These are phyloP conservation scores for Bonia amplexicaulis DNA, from an alignment of 176 grass and related monocot species.

Conservation along the genomic window DNA sequence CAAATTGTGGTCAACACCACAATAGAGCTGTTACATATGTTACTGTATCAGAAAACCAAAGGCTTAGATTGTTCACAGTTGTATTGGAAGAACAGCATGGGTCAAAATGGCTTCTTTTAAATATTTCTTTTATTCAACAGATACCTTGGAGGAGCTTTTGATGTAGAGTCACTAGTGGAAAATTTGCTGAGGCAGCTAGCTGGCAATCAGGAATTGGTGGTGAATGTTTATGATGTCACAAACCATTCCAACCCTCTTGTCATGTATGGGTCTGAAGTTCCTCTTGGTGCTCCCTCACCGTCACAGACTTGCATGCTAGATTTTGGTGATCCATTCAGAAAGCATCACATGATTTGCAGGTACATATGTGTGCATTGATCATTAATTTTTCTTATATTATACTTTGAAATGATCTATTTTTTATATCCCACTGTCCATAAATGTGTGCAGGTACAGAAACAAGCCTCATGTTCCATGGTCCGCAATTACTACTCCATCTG, in stretches of 20 bases:
- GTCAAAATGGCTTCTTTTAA: not conserved
- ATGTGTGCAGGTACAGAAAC: constrained; percentile 68
- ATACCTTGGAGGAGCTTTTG: constrained; percentile 93
- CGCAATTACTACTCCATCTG: constrained; percentile 68
- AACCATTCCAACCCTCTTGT: constrained; percentile 71
- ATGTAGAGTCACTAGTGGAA: constrained; percentile 96
- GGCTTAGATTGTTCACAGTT: not conserved
- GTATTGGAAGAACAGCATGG: not conserved
- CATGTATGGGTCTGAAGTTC: constrained; percentile 89
- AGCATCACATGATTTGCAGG: constrained; percentile 94
- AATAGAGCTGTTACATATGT: not conserved
- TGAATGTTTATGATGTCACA: constrained; percentile 97
- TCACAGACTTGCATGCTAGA: constrained; percentile 71
- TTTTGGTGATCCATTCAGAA: constrained; percentile 92
- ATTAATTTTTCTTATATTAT: constrained; percentile 26
- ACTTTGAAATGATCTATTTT: not conserved
- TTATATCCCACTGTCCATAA: constrained; percentile 11
- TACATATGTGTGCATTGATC: constrained; percentile 7
- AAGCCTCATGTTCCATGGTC: constrained; percentile 61
- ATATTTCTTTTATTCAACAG: constrained; percentile 30
- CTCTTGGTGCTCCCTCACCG: constrained; percentile 51
- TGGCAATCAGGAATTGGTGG: constrained; percentile 89
- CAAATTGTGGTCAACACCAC: not conserved
- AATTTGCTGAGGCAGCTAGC: constrained; percentile 87
- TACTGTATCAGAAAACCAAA: not conserved